Conservation (phyloP, 1,139 yeast species). For the Kurtzmaniella natalensis region DNA sequence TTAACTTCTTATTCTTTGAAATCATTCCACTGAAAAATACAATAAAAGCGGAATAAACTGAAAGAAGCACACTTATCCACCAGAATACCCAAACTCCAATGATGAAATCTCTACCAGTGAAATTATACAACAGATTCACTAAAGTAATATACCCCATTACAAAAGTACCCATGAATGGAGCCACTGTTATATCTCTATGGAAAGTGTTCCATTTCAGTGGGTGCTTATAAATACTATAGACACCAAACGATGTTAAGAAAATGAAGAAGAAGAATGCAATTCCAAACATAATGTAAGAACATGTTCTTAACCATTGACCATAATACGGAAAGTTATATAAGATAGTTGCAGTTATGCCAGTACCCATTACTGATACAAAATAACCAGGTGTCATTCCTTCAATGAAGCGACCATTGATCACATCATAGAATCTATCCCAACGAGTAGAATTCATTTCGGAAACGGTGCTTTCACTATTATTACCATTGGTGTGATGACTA, state of each 20-base stretch:
- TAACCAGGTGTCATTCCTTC: slow-evolving; percentile 49
- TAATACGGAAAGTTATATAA: slow-evolving; percentile 63
- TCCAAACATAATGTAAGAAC: slow-evolving; percentile 55
- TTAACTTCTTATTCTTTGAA: slow-evolving; percentile 21
- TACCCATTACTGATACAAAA: slow-evolving; percentile 81
- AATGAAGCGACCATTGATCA: slow-evolving; percentile 14
- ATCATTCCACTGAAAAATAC: slow-evolving; percentile 41
- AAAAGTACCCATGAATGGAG: slow-evolving; percentile 68
- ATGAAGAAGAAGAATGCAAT: slow-evolving; percentile 48
- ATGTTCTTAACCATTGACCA: slow-evolving; percentile 53
- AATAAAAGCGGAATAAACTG: slow-evolving; percentile 57
- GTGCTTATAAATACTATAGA: slow-evolving; percentile 31
- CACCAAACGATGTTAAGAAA: slow-evolving; percentile 31
- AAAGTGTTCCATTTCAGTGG: slow-evolving; percentile 30
- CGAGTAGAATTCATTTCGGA: too few relatives aligned
- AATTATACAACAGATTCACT: slow-evolving; percentile 46
- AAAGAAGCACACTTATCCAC: slow-evolving; percentile 58
- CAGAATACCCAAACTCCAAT: slow-evolving; percentile 54
- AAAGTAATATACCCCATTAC: slow-evolving; percentile 76
- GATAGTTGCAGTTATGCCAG: slow-evolving; percentile 64
- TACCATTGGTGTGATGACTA: too few relatives aligned
- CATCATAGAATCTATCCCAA: slow-evolving; percentile 1
- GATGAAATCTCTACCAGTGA: slow-evolving; percentile 33
- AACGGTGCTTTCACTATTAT: too few relatives aligned
- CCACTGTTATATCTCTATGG: slow-evolving; percentile 42